phyloP scores from a whole-genome alignment of 2,329 filamentous ascomycete genomes.

The Fusarium austroafricanum region DNA sequence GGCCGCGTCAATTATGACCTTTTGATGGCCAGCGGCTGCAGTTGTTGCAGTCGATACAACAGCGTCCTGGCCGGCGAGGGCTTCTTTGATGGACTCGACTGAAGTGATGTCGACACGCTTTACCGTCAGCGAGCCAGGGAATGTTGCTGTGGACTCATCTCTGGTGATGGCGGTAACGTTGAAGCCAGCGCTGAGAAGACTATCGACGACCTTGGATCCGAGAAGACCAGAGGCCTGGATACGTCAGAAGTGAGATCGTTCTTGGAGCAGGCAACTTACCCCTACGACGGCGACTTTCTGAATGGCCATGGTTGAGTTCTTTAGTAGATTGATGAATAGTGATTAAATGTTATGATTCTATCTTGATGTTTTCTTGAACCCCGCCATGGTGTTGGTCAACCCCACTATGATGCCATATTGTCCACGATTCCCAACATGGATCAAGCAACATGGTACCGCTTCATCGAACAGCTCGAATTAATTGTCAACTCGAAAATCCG shows the following conservation, averaged over 20 bases:
- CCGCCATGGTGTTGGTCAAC: neutral
- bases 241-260: neutral
- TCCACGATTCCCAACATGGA: neutral
- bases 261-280: neutral
- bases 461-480: neutral
- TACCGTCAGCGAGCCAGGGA: neutral
- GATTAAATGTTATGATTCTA: neutral
- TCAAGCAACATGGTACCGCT: too few species aligned
- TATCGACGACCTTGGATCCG: neutral
- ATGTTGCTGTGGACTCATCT: conserved; percentile 1
- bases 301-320: neutral
- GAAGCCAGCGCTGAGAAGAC: conserved; percentile 7
- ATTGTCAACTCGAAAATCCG: neutral
- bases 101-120: neutral
- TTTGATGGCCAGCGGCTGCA: neutral
- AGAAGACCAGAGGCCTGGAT: conserved; percentile 11
- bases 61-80: neutral
- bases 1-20: conserved; percentile 1
- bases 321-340: neutral
- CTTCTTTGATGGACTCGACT: neutral
- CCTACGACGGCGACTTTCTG: conserved; percentile 10
- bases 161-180: neutral
- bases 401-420: conserved; percentile 9
- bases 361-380: neutral
- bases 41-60: conserved; percentile 6